Evolutionary conservation across 2,329 filamentous ascomycete species (phyloP), one percentile per base, ranked within the genome.

Genomic region (Alternaria alternata): DNA sequence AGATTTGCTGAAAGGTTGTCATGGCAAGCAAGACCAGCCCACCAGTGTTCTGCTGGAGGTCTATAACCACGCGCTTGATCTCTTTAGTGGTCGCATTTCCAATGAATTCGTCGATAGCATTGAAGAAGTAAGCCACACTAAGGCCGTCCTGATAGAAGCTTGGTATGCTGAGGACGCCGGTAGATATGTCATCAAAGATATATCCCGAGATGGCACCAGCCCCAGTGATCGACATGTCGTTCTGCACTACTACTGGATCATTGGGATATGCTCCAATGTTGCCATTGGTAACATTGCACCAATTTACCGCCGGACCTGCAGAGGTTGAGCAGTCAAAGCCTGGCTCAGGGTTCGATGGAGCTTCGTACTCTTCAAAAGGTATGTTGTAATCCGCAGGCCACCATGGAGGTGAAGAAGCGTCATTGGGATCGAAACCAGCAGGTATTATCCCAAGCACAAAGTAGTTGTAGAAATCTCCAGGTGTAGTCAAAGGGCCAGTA

Each of bases 1-100:
- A 86, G 57, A 86, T 79, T 59, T 81, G 78, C 18, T 78, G 79
- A 65, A 87, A 88, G 0, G 70, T 68, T 28, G 69, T 71, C 43
- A 71, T 73, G 4, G 70, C 76, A 2, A 75, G 66, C 7, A 68
- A 48, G 1, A 70, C 60, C 1, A 54, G 57, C 6, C 88, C 88
- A 16, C 88, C 88, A 0, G 76, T 77, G 63, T 91, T 91, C 2
- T 78, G 80, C 11, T 84, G 82, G 4, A 91, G 68, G 63, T 91
- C 89, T 59, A 91, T 85, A 16, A 91, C 78, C 1, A 91, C 76
- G 64, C 84, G 86, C 14, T 78, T 83, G 63, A 85, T 85, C 3
- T 80, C 80, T 5, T 76, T 75, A 1, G 69, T 62, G 32, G 81
- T 80, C 8, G 81, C 80, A 20, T 79, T 74, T 0, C 75, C 71